Base-by-base conservation (phyloP, 169 alveolate species). In the Plasmodium sp. region DNA sequence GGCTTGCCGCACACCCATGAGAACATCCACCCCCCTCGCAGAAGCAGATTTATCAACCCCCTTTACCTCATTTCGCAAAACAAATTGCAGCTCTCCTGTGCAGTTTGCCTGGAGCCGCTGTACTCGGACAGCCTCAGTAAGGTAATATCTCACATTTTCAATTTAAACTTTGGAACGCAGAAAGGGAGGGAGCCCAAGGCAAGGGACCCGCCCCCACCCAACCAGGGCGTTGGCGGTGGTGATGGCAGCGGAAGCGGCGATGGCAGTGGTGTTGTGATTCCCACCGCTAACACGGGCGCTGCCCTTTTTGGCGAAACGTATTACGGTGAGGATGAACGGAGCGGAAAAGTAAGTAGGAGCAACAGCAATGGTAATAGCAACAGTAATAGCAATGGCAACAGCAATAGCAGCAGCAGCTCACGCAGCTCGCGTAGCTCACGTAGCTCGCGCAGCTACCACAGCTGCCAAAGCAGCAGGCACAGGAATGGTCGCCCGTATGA, bases 31-130 rank as follows among this genome's bases (percentile, higher is more conserved):
- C 41, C 41, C n/a, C 18, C 56, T 6, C 18, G 39, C 12, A 74
- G 43, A 48, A 75, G 85, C 12, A 85, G 80, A 45, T 85, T 85
- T 31, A 85, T 85, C 27, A 85, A 75, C 43, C 41, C 93, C 45
- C 77, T 85, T 18, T 85, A 67, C 14, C 84, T 85, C 33, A 75
- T 85, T 33, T 85, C 93, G 16, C 93, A 85, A 85, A 85, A 85
- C 58, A 85, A 85, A 51, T 54, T 75, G 22, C 93, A 85, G 45
- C 45, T 85, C 16, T 85, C 93, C 22, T 85, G 93, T 54, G 93
- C 93, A 45, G 93, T 85, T 27, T 85, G 93, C 45, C 56, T 85
- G 45, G 93, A 85, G 62, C 85, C 93, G 16, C 31, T 85, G 81
- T 85, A 85, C 67, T 85, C 93, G 31, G 93, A 75, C 31, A 62